Percentiles rank a stretch among this genome's conserved stretches.
These are phyloP conservation scores for Fusarium armeniacum DNA, from an alignment of 2,329 filamentous ascomycete species.

Conservation along the genomic window DNA sequence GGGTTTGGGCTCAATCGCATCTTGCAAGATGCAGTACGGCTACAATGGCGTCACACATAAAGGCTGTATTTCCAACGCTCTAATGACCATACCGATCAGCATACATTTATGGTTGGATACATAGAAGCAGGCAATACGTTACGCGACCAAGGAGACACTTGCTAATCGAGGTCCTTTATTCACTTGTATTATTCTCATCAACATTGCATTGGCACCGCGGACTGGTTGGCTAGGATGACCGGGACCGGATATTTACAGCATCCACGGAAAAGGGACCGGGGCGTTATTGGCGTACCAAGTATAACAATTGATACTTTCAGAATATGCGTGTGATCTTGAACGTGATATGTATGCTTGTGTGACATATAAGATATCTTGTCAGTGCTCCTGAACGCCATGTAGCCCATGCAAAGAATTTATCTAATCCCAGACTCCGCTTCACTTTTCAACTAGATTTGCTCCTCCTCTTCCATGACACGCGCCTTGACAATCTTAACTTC, in stretches of 20 bases:
- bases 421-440: constrained; percentile 9
- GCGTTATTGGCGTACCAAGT: constrained; percentile 49
- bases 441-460: constrained; percentile 44
- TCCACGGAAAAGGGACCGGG: constrained; percentile 50
- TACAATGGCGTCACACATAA: constrained; percentile 1
- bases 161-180: constrained; percentile 33
- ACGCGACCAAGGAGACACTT: constrained; percentile 33
- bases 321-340: constrained; percentile 16
- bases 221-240: constrained; percentile 47
- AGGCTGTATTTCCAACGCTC: constrained; percentile 3
- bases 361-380: constrained; percentile 9
- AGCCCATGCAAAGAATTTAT: constrained; percentile 25
- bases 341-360: constrained; percentile 12
- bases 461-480: constrained; percentile 74
- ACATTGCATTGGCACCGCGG: constrained; percentile 49
- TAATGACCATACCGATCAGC: constrained; percentile 14
- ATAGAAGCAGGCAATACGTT: constrained; percentile 45
- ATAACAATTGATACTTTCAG: constrained; percentile 47
- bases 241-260: constrained; percentile 49
- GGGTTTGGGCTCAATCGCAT: constrained; percentile 1
- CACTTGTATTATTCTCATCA: constrained; percentile 47
- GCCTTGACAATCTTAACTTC: constrained; percentile 85
- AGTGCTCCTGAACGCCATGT: constrained; percentile 42
- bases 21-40: constrained; percentile 7
- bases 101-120: constrained; percentile 46